Conservation (phyloP, 1,284 basidiomycete genomes). For the Cutaneotrichosporon daszewskae region DNA sequence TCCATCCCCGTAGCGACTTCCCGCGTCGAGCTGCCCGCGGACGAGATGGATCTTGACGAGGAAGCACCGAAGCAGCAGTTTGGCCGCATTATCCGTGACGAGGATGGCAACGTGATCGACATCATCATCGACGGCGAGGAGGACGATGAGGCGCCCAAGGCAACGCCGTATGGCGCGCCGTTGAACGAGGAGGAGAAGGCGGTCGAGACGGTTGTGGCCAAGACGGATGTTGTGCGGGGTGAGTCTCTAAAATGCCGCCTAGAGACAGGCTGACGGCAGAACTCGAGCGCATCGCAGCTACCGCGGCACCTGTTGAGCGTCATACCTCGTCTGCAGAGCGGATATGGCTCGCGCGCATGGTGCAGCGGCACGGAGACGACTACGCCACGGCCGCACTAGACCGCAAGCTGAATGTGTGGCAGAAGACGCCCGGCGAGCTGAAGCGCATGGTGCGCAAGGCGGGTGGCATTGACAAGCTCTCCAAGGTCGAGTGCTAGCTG, state of each 20-base stretch:
- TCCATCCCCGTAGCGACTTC: conserved; percentile 35
- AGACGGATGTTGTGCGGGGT: conserved; percentile 48
- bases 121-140: conserved; percentile 64
- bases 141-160: conserved; percentile 8
- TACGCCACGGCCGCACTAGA: conserved; percentile 73
- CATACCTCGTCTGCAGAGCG: conserved; percentile 66
- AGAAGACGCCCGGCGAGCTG: conserved; percentile 81
- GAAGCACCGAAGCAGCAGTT: conserved; percentile 60
- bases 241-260: conserved; percentile 17
- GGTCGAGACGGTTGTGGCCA: conserved; percentile 39
- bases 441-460: conserved; percentile 47
- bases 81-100: conserved; percentile 80
- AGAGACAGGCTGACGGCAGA: conserved; percentile 22
- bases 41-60: conserved; percentile 3
- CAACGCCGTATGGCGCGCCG: no score
- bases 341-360: conserved; percentile 62
- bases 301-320: conserved; percentile 51
- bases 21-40: conserved; percentile 40
- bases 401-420: conserved; percentile 70
- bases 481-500: conserved; percentile 1
- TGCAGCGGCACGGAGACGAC: conserved; percentile 68
- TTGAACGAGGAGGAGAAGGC: conserved; percentile 18
- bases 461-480: conserved; percentile 25
- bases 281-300: conserved; percentile 38
- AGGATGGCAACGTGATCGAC: conserved; percentile 68